Base-by-base conservation (phyloP, 2,329 filamentous ascomycete genomes). In the Raffaelea albimanens region DNA sequence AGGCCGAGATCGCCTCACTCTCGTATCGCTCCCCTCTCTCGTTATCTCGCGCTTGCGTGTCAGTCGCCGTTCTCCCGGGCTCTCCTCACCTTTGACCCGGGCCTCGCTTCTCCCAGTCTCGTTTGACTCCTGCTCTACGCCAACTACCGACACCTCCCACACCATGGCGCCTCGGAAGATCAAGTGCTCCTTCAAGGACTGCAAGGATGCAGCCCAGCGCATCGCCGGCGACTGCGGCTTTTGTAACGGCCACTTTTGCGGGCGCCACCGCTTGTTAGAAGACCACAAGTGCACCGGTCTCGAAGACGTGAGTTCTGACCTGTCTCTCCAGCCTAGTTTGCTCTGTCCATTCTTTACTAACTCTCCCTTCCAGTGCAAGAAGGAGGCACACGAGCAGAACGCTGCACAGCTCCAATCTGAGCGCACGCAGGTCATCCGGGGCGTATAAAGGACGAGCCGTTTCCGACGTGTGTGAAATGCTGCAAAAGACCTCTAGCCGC, bases 161-260 rank as follows among this genome's bases (percentile, higher is more conserved):
- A 67, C 46, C 56, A 83, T 82, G 78, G 78, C 83, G 54, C 76
- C 82, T 53, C 87, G 84, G 71, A 88, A 86, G 75, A 81, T 85
- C 57, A 83, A 86, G 58, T 97, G 93, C 75, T 84, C 76, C 55
- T 89, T 87, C 72, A 90, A 91, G 68, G 83, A 89, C 57, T 97
- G 93, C 80, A 87, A 82, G 63, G 83, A 88, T 58, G 78, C 79
- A 25, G 90, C 89, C 16, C 90, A 96, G 67, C 84, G 87, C 55
- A 96, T 98, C 60, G 87, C 96, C 50, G 93, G 93, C 47, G 91
- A 97, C 71, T 98, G 93, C 69, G 84, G 82, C 52, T 97, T 97
- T 74, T 98, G 93, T 72, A 75, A 84, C 48, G 89, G 90, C 41
- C 87, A 94, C 64, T 97, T 87, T 73, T 98, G 93, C 69, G 87